These are phyloP conservation scores for Vicia sativa DNA, from an alignment of 306 rosid species.

Conservation along the genomic window DNA sequence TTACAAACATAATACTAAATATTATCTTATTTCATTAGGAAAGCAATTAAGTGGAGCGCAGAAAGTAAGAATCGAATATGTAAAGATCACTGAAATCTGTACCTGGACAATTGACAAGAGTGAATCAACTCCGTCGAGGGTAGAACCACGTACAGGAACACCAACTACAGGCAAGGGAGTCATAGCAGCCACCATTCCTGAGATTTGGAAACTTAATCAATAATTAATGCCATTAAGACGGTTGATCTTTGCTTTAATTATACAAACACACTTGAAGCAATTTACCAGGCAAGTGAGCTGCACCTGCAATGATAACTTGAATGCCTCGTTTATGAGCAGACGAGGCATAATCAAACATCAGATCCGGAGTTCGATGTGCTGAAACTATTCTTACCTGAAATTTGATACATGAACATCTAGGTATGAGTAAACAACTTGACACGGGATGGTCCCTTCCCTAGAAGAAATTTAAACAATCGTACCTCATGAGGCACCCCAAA, in stretches of 20 bases:
- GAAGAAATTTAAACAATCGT: conserved; percentile 3
- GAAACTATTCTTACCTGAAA: conserved; percentile 84
- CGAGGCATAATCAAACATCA: conserved; percentile 75
- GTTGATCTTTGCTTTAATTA: neutral
- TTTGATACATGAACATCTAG: neutral
- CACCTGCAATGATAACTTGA: conserved; percentile 89
- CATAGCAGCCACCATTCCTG: conserved; percentile 95
- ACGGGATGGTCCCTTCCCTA: neutral
- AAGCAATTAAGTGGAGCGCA: conserved; percentile 10
- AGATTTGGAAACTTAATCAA: conserved; percentile 34
- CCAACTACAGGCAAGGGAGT: conserved; percentile 81
- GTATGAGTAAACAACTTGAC: conserved; percentile 23
- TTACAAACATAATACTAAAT: neutral
- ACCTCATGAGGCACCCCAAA: conserved; percentile 86
- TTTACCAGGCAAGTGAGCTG: conserved; percentile 91
- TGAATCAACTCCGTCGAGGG: conserved; percentile 85
- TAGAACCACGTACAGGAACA: conserved; percentile 87
- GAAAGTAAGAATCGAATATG: conserved; percentile 11
- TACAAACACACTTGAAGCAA: conserved; percentile 18
- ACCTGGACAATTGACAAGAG: conserved; percentile 91
- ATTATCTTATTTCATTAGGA: neutral
- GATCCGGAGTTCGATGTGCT: conserved; percentile 85
- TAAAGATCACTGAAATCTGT: conserved; percentile 22
- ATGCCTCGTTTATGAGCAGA: conserved; percentile 74
- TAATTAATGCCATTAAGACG: conserved; percentile 16